Evolutionary conservation across 1,284 basidiomycete genomes (phyloP).

Genomic region (Veloboletus limbatus): DNA sequence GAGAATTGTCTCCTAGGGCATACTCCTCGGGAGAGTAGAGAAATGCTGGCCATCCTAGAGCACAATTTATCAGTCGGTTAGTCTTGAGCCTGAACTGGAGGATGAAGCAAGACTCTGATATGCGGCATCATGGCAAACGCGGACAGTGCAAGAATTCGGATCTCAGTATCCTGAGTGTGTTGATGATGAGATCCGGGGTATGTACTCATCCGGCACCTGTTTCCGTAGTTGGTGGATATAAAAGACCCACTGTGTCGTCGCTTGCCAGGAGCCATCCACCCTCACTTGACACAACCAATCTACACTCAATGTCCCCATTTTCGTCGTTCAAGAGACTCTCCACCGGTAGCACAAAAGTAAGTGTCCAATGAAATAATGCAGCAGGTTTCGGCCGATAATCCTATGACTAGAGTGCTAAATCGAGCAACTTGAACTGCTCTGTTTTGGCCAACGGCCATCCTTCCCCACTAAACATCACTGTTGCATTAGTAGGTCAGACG

Average conservation of each 20-base stretch:
- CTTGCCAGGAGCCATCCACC: background rate
- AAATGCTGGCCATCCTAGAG: too few species aligned
- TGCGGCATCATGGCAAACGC: too few species aligned
- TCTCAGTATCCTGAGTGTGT: too few species aligned
- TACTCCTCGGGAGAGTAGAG: too few species aligned
- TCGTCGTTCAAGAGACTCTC: constrained; percentile 29
- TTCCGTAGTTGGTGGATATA: constrained; percentile 15
- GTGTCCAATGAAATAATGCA: background rate
- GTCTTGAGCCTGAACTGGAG: background rate
- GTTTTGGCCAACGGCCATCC: constrained; percentile 10
- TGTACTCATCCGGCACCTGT: constrained; percentile 4
- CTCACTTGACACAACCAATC: background rate
- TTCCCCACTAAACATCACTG: constrained; percentile 21
- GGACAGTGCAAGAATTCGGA: too few species aligned
- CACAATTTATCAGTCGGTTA: background rate
- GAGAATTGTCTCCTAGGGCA: too few species aligned
- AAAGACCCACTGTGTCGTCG: constrained; percentile 12
- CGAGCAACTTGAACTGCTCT: constrained; percentile 16
- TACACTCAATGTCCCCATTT: constrained; percentile 18
- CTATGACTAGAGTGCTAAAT: constrained; percentile 18
- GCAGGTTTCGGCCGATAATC: background rate
- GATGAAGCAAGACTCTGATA: too few species aligned
- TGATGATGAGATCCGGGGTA: constrained; percentile 15
- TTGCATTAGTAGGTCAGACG: constrained; percentile 18
- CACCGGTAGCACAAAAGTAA: constrained; percentile 18